Conservation (phyloP, 495 filamentous ascomycete genomes). For the Talaromyces ruber region DNA sequence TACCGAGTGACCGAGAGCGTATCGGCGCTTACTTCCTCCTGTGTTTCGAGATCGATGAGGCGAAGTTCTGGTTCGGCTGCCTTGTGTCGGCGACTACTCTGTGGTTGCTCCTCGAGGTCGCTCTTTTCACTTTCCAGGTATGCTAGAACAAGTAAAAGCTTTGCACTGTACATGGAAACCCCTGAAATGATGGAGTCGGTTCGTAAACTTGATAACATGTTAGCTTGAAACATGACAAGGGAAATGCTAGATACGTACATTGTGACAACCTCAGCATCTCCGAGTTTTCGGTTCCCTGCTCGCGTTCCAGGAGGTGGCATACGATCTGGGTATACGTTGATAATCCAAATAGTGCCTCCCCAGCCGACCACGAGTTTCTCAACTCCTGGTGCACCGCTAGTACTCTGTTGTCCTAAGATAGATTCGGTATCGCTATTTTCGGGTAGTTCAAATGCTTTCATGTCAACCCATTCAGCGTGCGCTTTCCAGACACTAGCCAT, state of each 20-base stretch:
- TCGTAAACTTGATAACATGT: constrained; percentile 53
- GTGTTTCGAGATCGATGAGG: constrained; percentile 76
- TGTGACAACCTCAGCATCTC: constrained; percentile 79
- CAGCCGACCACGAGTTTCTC: constrained; percentile 90
- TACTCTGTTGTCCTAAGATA: constrained; percentile 20
- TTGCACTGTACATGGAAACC: constrained; percentile 92
- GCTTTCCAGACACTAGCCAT: constrained; percentile 94
- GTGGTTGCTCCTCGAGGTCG: constrained; percentile 27
- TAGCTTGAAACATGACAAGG: constrained; percentile 7
- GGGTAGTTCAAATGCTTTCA: constrained; percentile 51
- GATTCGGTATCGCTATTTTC: constrained; percentile 25
- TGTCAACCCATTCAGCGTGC: constrained; percentile 84
- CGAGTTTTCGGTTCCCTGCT: constrained; percentile 61
- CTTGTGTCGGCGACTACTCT: constrained; percentile 57
- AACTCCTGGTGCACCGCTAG: constrained; percentile 17
- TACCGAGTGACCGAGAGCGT: constrained; percentile 74
- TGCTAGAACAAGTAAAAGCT: constrained; percentile 79
- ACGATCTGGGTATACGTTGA: constrained; percentile 79
- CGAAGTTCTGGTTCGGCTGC: constrained; percentile 81
- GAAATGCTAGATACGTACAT: constrained; percentile 52
- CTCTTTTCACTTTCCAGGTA: constrained; percentile 69
- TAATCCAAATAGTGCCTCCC: constrained; percentile 92
- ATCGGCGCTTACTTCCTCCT: constrained; percentile 73
- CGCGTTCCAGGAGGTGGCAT: constrained; percentile 53
- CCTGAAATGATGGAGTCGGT: constrained; percentile 97